Percentiles rank a stretch among this genome's conserved stretches.
Evolutionary conservation across 768 basidiomycete genomes (phyloP).

Genomic region (Leccinum uliginosum): DNA sequence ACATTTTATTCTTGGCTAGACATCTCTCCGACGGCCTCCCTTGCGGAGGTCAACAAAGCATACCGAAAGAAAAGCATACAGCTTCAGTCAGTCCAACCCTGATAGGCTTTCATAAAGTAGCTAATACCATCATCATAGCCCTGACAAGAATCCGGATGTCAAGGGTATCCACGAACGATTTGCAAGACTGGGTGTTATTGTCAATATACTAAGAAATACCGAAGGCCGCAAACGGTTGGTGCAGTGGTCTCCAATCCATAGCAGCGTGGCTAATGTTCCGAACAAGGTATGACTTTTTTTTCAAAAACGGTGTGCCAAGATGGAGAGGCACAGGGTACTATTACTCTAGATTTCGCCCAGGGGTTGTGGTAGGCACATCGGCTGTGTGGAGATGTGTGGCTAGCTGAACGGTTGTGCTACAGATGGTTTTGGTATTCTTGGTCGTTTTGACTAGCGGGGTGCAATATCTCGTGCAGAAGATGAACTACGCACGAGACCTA

Average conservation of each 20-base stretch:
- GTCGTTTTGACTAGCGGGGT: slow-evolving; percentile 69
- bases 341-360: slow-evolving; percentile 94
- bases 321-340: slow-evolving; percentile 98
- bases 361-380: slow-evolving; percentile 57
- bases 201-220: slow-evolving; percentile 70
- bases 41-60: slow-evolving; percentile 78
- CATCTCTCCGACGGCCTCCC: slow-evolving; percentile 67
- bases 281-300: slow-evolving; percentile 84
- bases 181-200: slow-evolving; percentile 84
- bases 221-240: slow-evolving; percentile 76
- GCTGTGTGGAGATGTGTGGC: slow-evolving; percentile 1
- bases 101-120: neutral
- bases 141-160: slow-evolving; percentile 90
- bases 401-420: slow-evolving; percentile 6
- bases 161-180: slow-evolving; percentile 85
- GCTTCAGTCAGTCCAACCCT: slow-evolving; percentile 66
- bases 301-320: slow-evolving; percentile 94
- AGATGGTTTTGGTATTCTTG: slow-evolving; percentile 80
- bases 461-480: slow-evolving; percentile 74
- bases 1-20: slow-evolving; percentile 95
- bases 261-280: slow-evolving; percentile 1
- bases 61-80: slow-evolving; percentile 89
- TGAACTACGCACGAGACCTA: slow-evolving; percentile 75
- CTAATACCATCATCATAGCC: slow-evolving; percentile 43
- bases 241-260: neutral